Evolutionary conservation across 805 yeast species (phyloP).

Genomic region (Yamadazyma insecticola): DNA sequence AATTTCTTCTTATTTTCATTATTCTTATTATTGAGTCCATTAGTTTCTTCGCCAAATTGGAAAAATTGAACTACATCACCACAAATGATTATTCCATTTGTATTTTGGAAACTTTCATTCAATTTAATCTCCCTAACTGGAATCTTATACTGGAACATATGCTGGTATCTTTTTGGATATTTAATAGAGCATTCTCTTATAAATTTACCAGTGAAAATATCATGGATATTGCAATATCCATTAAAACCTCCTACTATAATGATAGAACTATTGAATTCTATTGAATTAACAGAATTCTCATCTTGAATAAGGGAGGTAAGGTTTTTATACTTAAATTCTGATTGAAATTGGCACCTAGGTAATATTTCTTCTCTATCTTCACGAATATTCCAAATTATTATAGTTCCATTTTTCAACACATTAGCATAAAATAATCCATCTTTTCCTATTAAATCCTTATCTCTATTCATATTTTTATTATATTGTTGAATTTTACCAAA

Average conservation of each 20-base stretch:
- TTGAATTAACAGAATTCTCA: slow-evolving; percentile 12
- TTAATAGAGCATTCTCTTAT: slow-evolving; percentile 29
- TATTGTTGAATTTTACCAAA: slow-evolving; percentile 9
- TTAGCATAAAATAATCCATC: slow-evolving; percentile 39
- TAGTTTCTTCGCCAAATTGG: slow-evolving; percentile 35
- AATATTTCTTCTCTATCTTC: slow-evolving; percentile 14
- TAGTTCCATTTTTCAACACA: slow-evolving; percentile 35
- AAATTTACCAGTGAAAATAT: slow-evolving; percentile 38
- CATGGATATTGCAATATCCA: slow-evolving; percentile 40
- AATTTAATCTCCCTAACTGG: slow-evolving; percentile 24
- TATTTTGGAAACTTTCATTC: slow-evolving; percentile 18
- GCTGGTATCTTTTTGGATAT: slow-evolving; percentile 19
- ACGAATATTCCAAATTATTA: slow-evolving; percentile 41
- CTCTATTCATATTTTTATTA: slow-evolving; percentile 10
- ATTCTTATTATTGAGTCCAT: slow-evolving; percentile 1
- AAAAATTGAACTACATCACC: slow-evolving; percentile 44
- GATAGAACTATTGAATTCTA: slow-evolving; percentile 31
- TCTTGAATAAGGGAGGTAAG: slow-evolving; percentile 8
- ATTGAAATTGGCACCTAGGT: slow-evolving; percentile 16
- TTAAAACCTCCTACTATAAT: slow-evolving; percentile 38
- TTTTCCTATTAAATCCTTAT: slow-evolving; percentile 27
- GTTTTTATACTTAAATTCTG: slow-evolving; percentile 18
- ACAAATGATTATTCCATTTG: slow-evolving; percentile 36
- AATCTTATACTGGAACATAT: slow-evolving; percentile 15
- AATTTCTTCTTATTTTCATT: slow-evolving; percentile 11